These are phyloP conservation scores for Polyporus arcularius DNA, from an alignment of 768 basidiomycete genomes.

Conservation along the genomic window DNA sequence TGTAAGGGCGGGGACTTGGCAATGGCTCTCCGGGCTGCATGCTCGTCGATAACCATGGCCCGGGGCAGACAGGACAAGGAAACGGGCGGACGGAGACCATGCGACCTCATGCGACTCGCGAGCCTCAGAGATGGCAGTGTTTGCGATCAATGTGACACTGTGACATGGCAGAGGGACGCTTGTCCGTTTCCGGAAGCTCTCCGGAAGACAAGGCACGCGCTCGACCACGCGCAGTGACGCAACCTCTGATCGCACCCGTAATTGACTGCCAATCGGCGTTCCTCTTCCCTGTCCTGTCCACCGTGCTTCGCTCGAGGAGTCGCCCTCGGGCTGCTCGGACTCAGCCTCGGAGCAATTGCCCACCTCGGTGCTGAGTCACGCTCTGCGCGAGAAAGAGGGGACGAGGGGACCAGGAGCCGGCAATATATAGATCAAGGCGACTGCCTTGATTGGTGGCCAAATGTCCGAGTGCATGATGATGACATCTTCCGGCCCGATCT, in stretches of 20 bases:
- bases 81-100: background rate
- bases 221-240: slow-evolving; percentile 16
- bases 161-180: slow-evolving; percentile 2
- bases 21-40: too few species aligned
- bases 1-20: background rate
- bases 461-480: slow-evolving; percentile 13
- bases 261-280: slow-evolving; percentile 11
- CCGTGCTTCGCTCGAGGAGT: too few species aligned
- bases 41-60: too few species aligned
- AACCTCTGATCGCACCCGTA: slow-evolving; percentile 9
- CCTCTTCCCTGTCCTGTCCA: background rate
- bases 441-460: background rate
- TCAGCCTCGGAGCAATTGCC: too few species aligned
- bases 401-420: background rate
- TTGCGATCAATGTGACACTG: background rate
- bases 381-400: background rate
- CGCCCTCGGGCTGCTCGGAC: too few species aligned
- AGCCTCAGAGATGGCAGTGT: background rate
- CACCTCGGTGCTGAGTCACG: background rate
- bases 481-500: slow-evolving; percentile 19
- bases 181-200: slow-evolving; percentile 5
- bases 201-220: slow-evolving; percentile 4
- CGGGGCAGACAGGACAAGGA: too few species aligned
- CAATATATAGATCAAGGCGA: slow-evolving; percentile 10
- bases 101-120: background rate